Evolutionary conservation across 1,284 basidiomycete species (phyloP).

Genomic region (Porogramme epimiltina): DNA sequence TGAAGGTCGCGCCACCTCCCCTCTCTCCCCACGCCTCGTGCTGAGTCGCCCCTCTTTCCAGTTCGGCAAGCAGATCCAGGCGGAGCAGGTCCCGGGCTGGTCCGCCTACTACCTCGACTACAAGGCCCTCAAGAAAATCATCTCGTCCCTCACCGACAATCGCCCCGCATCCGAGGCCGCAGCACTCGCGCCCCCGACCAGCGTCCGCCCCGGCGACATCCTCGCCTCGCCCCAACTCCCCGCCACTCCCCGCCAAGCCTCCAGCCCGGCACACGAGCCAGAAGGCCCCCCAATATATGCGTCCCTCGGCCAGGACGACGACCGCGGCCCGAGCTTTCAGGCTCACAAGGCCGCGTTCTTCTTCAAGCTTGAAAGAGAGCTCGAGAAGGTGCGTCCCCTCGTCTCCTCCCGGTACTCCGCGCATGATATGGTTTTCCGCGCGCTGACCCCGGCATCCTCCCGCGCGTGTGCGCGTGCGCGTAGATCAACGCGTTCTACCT

Average conservation of each 20-base stretch:
- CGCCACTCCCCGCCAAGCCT: background rate
- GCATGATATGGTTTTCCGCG: background rate
- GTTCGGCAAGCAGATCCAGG: slow-evolving; percentile 99
- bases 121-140: slow-evolving; percentile 98
- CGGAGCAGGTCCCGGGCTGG: slow-evolving; percentile 98
- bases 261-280: background rate
- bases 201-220: slow-evolving; percentile 67
- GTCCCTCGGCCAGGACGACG: slow-evolving; percentile 62
- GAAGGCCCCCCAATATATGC: slow-evolving; percentile 59
- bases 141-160: slow-evolving; percentile 95
- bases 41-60: slow-evolving; percentile 36
- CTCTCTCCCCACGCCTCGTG: slow-evolving; percentile 10
- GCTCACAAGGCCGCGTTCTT: slow-evolving; percentile 98
- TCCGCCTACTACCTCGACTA: slow-evolving; percentile 96
- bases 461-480: background rate
- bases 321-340: slow-evolving; percentile 78
- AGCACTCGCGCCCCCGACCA: slow-evolving; percentile 75
- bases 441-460: background rate
- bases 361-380: slow-evolving; percentile 96
- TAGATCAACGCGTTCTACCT: slow-evolving; percentile 99
- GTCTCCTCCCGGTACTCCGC: background rate
- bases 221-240: slow-evolving; percentile 27
- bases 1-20: slow-evolving; percentile 35
- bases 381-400: slow-evolving; percentile 81
- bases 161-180: slow-evolving; percentile 89